phyloP scores from a whole-genome alignment of 2,329 filamentous ascomycete genomes.

The Dactylonectria estremocensis region DNA sequence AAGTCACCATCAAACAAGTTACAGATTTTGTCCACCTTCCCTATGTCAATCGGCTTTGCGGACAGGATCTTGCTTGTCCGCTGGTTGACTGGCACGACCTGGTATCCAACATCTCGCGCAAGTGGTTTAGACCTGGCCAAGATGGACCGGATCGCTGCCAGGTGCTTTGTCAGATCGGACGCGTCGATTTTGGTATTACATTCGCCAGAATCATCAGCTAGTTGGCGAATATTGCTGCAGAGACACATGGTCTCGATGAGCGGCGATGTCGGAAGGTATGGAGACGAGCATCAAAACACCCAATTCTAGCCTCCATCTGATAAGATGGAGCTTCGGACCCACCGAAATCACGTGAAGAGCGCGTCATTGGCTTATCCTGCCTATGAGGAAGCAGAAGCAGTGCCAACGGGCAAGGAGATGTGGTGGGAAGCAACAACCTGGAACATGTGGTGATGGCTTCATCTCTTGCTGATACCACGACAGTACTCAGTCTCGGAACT shows the following conservation, averaged over 20 bases:
- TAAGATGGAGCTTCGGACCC: conserved; percentile 1
- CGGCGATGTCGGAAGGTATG: neutral
- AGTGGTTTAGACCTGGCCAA: conserved; percentile 48
- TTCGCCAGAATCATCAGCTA: conserved; percentile 43
- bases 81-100: conserved; percentile 49
- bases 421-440: neutral
- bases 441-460: neutral
- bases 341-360: neutral
- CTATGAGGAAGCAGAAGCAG: neutral
- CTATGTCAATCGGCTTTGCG: conserved; percentile 35
- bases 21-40: conserved; percentile 30
- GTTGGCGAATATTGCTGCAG: conserved; percentile 40
- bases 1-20: conserved; percentile 27
- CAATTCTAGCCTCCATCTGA: neutral
- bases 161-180: conserved; percentile 45
- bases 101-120: conserved; percentile 48
- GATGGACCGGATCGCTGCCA: conserved; percentile 42
- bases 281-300: neutral
- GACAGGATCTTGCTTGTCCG: conserved; percentile 49
- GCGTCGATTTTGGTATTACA: conserved; percentile 35
- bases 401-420: neutral
- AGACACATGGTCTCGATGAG: conserved; percentile 32
- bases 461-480: neutral
- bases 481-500: too few relatives aligned
- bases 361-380: neutral